Evolutionary conservation across 2,329 filamentous ascomycete genomes (phyloP).

Genomic region (Bimuria novae-zelandiae): DNA sequence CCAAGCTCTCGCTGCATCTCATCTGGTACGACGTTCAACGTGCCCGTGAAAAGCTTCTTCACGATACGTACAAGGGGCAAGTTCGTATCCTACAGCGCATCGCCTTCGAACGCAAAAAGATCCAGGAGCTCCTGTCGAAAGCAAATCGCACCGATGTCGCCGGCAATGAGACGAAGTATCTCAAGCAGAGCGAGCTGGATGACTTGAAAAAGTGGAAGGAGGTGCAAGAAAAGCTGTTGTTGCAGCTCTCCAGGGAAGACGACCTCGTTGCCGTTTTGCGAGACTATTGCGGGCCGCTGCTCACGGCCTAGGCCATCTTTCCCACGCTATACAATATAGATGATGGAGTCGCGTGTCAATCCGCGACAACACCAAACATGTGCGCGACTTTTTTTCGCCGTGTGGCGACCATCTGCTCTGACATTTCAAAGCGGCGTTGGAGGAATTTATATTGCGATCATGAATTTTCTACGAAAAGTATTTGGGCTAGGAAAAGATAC

Average conservation of each 20-base stretch:
- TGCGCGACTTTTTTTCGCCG: not conserved
- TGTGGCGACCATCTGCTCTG: not conserved
- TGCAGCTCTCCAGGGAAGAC: slow-evolving; percentile 80
- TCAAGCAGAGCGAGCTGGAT: slow-evolving; percentile 74
- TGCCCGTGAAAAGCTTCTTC: slow-evolving; percentile 70
- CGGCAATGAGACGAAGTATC: slow-evolving; percentile 79
- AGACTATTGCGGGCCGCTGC: slow-evolving; percentile 57
- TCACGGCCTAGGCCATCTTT: slow-evolving; percentile 18
- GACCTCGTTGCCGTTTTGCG: slow-evolving; percentile 81
- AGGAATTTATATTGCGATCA: no score
- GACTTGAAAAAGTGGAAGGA: slow-evolving; percentile 67
- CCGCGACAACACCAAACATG: no score
- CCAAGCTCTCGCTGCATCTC: slow-evolving; percentile 83
- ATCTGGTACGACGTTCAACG: slow-evolving; percentile 87
- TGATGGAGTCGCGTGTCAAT: no score
- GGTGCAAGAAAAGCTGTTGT: slow-evolving; percentile 71
- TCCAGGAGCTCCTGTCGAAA: slow-evolving; percentile 75
- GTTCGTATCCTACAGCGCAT: slow-evolving; percentile 80
- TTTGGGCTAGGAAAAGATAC: slow-evolving; percentile 7
- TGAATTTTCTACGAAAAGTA: slow-evolving; percentile 3
- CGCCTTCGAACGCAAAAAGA: slow-evolving; percentile 72
- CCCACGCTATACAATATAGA: not conserved
- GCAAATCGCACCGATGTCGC: slow-evolving; percentile 85
- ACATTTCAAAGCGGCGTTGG: no score
- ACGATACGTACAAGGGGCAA: slow-evolving; percentile 90